Evolutionary conservation across 805 yeast species (phyloP).

Genomic region (Cyberlindnera americana): DNA sequence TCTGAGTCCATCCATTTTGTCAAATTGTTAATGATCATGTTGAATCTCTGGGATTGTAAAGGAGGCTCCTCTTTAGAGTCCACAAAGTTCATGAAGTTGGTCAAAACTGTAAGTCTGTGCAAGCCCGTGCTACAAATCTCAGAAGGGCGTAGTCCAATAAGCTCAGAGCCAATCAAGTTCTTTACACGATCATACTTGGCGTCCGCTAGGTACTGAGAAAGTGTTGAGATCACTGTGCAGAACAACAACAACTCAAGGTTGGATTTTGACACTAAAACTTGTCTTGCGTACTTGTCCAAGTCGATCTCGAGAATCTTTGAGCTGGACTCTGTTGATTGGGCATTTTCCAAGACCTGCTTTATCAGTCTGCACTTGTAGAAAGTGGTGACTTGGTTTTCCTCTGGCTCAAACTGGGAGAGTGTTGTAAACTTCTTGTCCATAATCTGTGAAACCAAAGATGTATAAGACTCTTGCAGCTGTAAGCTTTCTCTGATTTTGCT

Average conservation of each 20-base stretch:
- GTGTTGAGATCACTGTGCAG: slow-evolving; percentile 33
- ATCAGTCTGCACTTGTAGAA: slow-evolving; percentile 37
- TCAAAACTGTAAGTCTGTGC: slow-evolving; percentile 44
- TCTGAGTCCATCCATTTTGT: slow-evolving; percentile 60
- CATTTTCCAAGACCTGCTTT: slow-evolving; percentile 32
- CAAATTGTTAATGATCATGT: slow-evolving; percentile 55
- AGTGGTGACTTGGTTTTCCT: slow-evolving; percentile 6
- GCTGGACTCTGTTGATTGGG: slow-evolving; percentile 7
- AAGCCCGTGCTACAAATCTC: slow-evolving; percentile 44
- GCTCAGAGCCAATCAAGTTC: slow-evolving; percentile 60
- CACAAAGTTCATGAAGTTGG: slow-evolving; percentile 42
- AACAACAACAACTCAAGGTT: slow-evolving; percentile 20
- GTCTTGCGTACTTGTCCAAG: slow-evolving; percentile 33
- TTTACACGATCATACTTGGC: slow-evolving; percentile 48
- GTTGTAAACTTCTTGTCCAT: slow-evolving; percentile 15
- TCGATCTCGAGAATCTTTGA: slow-evolving; percentile 26
- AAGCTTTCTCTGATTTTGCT: not conserved
- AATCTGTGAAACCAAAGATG: slow-evolving; percentile 18
- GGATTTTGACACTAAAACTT: slow-evolving; percentile 33
- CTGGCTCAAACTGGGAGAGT: not conserved
- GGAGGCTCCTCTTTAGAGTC: slow-evolving; percentile 23
- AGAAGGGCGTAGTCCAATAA: slow-evolving; percentile 48
- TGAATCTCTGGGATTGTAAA: slow-evolving; percentile 60
- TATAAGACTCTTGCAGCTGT: slow-evolving; percentile 21
- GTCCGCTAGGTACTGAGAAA: slow-evolving; percentile 35